Evolutionary conservation across 305 asterid genomes (phyloP), one percentile per base, ranked within the genome.

Genomic region (Withania somnifera): DNA sequence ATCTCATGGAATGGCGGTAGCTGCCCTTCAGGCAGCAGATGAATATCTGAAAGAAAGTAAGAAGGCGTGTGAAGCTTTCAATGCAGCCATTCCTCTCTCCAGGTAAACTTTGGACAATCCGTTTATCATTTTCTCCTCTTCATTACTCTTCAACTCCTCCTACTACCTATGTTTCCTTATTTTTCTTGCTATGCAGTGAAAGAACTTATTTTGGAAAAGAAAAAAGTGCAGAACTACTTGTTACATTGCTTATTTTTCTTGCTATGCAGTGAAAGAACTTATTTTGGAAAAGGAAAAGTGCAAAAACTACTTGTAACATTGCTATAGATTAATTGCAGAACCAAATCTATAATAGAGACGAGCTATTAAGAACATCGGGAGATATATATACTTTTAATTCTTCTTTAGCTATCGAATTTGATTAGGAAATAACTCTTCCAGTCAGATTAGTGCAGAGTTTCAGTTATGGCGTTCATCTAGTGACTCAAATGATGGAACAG

Each of bases 1-100:
- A 89, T 94, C 98, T 52, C 99, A 94, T 83, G 98, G 98, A 85
- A 94, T 94, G 98, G 98, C 99, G 53, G 97, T 93, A 68, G 97
- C 99, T 82, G 97, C 98, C 78, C 87, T 96, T 85, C 97, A 94
- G 91, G 99, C 99, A 71, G 99, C 99, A 20, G 98, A 96, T 36
- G 98, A 93, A 89, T 93, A 90, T 85, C 98, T 96, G 53, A 96
- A 94, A 89, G 99, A 94, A 87, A 91, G 99, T 91, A 96, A 92
- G 87, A 96, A 91, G 89, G 90, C 94, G 9, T 90, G 91, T 80
- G 99, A 96, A 86, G 94, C 94, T 83, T 94, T 94, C 84, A 90
- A 96, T 71, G 68, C 91, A 71, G 91, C 94, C 34, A 82, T 87
- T 78, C 98, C 99, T 71, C 73, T 94, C 78, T 96, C 99, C 50